Evolutionary conservation across 768 basidiomycete species (phyloP), one percentile per base, ranked within the genome.

Genomic region (Nidularia pulvinata): DNA sequence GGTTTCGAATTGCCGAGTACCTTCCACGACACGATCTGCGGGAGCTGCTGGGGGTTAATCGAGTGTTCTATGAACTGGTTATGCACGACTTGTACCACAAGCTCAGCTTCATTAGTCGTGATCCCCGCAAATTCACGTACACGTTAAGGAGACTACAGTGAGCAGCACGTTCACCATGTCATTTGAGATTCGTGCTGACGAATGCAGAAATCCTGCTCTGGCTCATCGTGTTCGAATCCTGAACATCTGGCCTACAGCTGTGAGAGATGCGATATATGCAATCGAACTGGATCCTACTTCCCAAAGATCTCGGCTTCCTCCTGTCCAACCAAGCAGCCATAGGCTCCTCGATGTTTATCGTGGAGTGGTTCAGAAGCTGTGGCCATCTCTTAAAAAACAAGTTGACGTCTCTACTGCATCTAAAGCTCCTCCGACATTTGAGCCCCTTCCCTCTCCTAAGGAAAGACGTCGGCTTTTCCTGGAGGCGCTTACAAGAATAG

Each of bases 241-340:
- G 34, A 63, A 62, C 4, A 48, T 68, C n/a, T 68, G 65, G 65
- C 65, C 65, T 11, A 48, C 55, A 30, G 65, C 64, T 1, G 55
- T 66, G 11, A 54, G 61, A 39, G 59, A 67, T 35, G 62, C 63
- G n/a, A 57, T 67, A 30, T 44, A 55, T 34, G 49, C 55, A 16
- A 39, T 55, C 5, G 51, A 57, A 37, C 39, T 45, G 6, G 44
- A 19, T n/a, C 44, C 16, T 13, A 19, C 25, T 25, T 39, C 16
- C 45, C 14, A 39, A 25, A 33, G 13, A 46, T 33, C 42, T 44
- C 48, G 32, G n/a, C 46, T 22, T 25, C 33, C 7, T 46, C 33
- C 22, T n/a, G n/a, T 13, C 22, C 13, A 13, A 4, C 25, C 43
- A 45, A 16, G 36, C 39, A 35, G 35, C 42, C 35, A 48, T 42